Base-by-base conservation (phyloP, 2,329 filamentous ascomycete genomes). In the Meredithiella fracta region DNA sequence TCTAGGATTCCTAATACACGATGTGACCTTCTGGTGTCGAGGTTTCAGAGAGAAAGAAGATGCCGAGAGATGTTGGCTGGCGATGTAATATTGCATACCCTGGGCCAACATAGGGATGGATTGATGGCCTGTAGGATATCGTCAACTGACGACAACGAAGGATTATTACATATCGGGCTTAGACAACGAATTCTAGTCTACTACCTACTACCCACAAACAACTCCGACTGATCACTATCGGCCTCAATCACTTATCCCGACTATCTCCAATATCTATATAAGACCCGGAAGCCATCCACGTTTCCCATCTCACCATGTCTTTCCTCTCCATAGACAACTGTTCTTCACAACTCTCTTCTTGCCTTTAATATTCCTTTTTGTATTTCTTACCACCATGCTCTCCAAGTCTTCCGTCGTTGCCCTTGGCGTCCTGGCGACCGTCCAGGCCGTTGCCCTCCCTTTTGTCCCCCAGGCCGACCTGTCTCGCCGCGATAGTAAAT, bases 401-500 rank as follows among this genome's bases (percentile, higher is more conserved):
- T 47, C 53, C 53, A 54, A 54, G 40, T 47, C 34, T 11, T 42
- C 53, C 42, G 14, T 54, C 9, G 23, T 47, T 25, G 42, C 40
- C 42, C 23, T 54, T 25, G 42, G 53, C 53, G 53, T 40, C n/a
- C 53, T 54, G 7, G 53, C 53, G 23, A 31, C 40, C 25, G 53
- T 54, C 23, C 53, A 54, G 40, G 53, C 53, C 15, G 53, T 40
- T 34, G 53, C 25, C 47, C 34, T 56, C 20, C 54, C 54, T 22
- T 47, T 40, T 17, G 44, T 20, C 47, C 7, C 29, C 5, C 20
- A 17, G 15, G 37, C 38, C n/a, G 15, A 15, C 38, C 54, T 56
- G 3, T 40, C 44, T 29, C 47, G 44, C 47, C 54, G 54, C 29
- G 54, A 51, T n/a, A 22, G 22, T n/a, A 54, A 51, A 14, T 61